Evolutionary conservation across 1,284 basidiomycete species (phyloP), one percentile per base, ranked within the genome.

Genomic region (Rhodotorula sp.): DNA sequence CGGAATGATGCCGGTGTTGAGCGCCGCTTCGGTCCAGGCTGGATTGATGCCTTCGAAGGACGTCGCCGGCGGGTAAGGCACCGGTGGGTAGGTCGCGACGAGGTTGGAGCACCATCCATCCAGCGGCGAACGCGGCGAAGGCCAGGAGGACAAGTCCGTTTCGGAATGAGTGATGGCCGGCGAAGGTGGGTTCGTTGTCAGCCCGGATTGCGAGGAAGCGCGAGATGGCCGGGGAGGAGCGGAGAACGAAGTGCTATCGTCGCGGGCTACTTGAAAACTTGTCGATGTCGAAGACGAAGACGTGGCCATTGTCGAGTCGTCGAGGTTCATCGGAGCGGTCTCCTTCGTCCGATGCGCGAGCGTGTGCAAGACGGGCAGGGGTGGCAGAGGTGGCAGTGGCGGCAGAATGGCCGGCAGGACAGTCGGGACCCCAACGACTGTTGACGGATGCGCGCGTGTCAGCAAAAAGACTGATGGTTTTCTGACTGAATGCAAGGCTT

Each of bases 61-160:
- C 6, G 58, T 8, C 43, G 57, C n/a, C 5, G 55, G 31, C 28
- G 66, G 66, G 16, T 67, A 67, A 15, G 66, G 66, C 4, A 67
- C 66, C 21, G 66, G 66, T 12, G 66, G 66, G 48, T 67, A 67
- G 14, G n/a, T 62, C 34, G 47, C 18, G n/a, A n/a, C 43, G 23
- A 18, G n/a, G 49, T 31, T 19, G 45, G 23, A 23, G n/a, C 28
- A 60, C 50, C 54, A 56, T 2, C 31, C 50, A 26, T 61, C 65
- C 28, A 61, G 38, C 2, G 66, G 66, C 21, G 60, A 52, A 26
- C 66, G 55, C 1, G 66, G 66, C 4, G 61, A 62, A 7, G 66
- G 66, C 55, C 62, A 67, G 21, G 60, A 62, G 1, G 66, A 67
- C n/a, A 55, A n/a, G 23, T 55, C 45, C 15, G 63, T 57, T 38